These are phyloP conservation scores for Fusarium sp. DNA, from an alignment of 2,329 filamentous ascomycete genomes.

Conservation along the genomic window DNA sequence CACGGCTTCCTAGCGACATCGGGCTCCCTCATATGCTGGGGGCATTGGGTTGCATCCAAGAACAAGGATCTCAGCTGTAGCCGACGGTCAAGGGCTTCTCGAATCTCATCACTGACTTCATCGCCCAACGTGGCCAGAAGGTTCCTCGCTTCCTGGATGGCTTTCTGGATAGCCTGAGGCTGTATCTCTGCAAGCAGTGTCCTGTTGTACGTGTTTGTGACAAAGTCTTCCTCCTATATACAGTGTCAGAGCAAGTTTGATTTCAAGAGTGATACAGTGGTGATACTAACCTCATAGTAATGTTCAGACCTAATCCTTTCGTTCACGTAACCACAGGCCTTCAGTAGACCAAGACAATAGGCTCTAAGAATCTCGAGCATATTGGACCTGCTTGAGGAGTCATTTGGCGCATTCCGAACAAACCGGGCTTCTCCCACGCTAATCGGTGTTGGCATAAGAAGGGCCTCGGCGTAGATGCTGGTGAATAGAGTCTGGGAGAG, in stretches of 20 bases:
- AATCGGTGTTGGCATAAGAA: conserved; percentile 78
- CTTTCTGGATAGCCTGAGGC: conserved; percentile 64
- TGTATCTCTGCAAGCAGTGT: conserved; percentile 77
- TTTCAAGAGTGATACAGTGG: no score
- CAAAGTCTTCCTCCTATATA: conserved; percentile 90
- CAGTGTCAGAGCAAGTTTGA: conserved; percentile 2
- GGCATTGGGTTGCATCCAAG: conserved; percentile 65
- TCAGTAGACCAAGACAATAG: conserved; percentile 88
- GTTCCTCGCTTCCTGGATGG: conserved; percentile 66
- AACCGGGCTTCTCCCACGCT: conserved; percentile 76
- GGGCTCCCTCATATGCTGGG: conserved; percentile 58
- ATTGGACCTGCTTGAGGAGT: conserved; percentile 51
- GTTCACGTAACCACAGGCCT: conserved; percentile 84
- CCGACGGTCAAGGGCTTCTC: conserved; percentile 71
- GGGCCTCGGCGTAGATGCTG: conserved; percentile 87
- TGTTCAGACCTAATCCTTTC: conserved; percentile 83
- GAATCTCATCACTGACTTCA: conserved; percentile 56
- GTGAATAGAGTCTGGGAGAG: conserved; percentile 95
- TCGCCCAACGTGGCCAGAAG: conserved; percentile 60
- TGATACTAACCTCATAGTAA: conserved; percentile 80
- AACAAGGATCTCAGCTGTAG: conserved; percentile 76
- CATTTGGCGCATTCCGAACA: conserved; percentile 50
- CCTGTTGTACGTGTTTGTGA: conserved; percentile 89
- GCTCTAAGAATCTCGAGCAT: conserved; percentile 79
- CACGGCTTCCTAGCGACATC: conserved; percentile 64